Conservation (phyloP, 2,329 filamentous ascomycete genomes). For the Colletotrichum higginsianum region DNA sequence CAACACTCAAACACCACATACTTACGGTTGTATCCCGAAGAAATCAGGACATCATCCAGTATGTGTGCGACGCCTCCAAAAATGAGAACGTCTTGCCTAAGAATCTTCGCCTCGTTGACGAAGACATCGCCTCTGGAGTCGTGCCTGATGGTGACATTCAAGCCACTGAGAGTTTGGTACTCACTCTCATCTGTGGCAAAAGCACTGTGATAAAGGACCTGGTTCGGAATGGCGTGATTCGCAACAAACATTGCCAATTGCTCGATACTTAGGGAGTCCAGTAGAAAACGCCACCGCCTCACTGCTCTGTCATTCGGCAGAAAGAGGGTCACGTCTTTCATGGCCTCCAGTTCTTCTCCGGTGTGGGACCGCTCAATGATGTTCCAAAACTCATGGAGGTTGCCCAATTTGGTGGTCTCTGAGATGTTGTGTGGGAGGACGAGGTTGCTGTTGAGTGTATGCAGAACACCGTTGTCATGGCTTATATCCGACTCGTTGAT, state of each 20-base stretch:
- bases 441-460: conserved; percentile 7
- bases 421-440: conserved; percentile 22
- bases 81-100: conserved; percentile 16
- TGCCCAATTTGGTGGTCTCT: conserved; percentile 15
- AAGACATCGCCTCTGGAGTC: conserved; percentile 3
- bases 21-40: background rate
- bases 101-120: background rate
- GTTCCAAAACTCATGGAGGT: conserved; percentile 3
- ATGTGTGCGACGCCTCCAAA: conserved; percentile 16
- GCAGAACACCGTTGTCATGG: conserved; percentile 10
- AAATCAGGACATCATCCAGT: background rate
- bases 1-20: no score
- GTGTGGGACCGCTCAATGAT: background rate
- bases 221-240: conserved; percentile 12
- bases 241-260: background rate
- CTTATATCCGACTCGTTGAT: background rate
- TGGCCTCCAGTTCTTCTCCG: background rate
- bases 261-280: background rate
- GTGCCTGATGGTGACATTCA: background rate
- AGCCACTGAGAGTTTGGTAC: background rate
- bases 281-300: conserved; percentile 1
- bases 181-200: background rate
- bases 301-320: conserved; percentile 4
- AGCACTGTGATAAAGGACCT: background rate
- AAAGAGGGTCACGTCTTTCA: conserved; percentile 6